Base-by-base conservation (phyloP, 306 rosid species). In the Acacia melanoxylon region DNA sequence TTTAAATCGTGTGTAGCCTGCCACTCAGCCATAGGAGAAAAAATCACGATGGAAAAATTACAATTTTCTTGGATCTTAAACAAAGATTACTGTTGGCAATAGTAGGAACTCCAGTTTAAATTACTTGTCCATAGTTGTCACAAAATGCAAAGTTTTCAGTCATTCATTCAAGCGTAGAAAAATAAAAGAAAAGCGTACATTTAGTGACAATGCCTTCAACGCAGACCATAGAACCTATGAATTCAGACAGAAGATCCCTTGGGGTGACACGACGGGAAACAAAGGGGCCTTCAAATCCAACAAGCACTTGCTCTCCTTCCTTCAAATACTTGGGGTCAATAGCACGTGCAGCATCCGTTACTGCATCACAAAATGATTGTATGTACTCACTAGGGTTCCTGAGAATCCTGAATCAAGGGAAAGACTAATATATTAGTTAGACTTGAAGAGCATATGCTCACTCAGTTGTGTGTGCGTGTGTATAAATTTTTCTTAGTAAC, bases 171-270 rank as follows among this genome's bases (percentile, higher is more conserved):
- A 68, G 27, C 65, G 12, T 35, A 76, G 1, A 22, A 46, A 10
- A 42, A 46, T 24, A 40, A 51, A 10, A 40, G 42, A 20, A 27
- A 17, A 40, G 19, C 40, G 44, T 95, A 95, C 99, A 95, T 90
- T 95, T 95, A 78, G 98, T 95, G 83, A 95, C 86, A 68, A 95
- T 95, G 74, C 98, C 99, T 76, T 94, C 97, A 11, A 95, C 94
- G 41, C 97, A 95, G 77, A 95, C 99, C 99, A 95, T 87, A 71
- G 98, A 91, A 58, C 99, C 98, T 52, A 95, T 95, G 86, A 92
- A 95, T 67, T 89, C 89, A 74, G 99, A 91, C 5, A 95, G 92
- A 71, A 95, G 92, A 0, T 93, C 99, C 74, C 99, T 87, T 0
- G 99, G 99, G 5, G 98, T 92, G 84, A 95, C 91, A 0, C 96